Percentiles rank a stretch among this genome's conserved stretches.
phyloP scores from a whole-genome alignment of 257 asterid genomes.

The Solanum clarkiae region DNA sequence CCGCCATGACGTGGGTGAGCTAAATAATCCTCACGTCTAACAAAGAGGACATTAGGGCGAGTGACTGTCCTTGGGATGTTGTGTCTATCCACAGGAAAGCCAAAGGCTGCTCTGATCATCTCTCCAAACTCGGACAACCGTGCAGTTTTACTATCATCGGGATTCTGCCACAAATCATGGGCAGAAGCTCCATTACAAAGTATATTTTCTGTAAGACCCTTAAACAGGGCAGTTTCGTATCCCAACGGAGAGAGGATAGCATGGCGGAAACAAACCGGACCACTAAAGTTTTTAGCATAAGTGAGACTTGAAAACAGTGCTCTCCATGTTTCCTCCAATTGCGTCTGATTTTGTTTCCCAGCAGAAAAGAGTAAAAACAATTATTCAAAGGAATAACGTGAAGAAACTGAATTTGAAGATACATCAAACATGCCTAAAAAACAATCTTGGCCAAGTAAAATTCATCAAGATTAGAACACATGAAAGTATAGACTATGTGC shows the following conservation, averaged over 20 bases:
- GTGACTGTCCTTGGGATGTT: slow-evolving; percentile 18
- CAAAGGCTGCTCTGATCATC: slow-evolving; percentile 85
- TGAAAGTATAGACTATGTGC: not conserved
- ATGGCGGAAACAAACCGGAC: slow-evolving; percentile 77
- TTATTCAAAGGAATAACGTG: not conserved
- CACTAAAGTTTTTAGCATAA: slow-evolving; percentile 66
- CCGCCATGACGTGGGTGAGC: slow-evolving; percentile 97
- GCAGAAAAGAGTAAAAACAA: not conserved
- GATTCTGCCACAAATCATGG: slow-evolving; percentile 54
- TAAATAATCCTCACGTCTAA: slow-evolving; percentile 83
- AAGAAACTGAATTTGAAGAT: not conserved
- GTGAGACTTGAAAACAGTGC: slow-evolving; percentile 73
- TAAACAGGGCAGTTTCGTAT: slow-evolving; percentile 80
- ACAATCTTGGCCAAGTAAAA: not conserved
- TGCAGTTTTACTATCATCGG: slow-evolving; percentile 54
- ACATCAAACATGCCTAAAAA: not conserved
- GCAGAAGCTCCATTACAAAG: slow-evolving; percentile 68
- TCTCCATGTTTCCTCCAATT: slow-evolving; percentile 85
- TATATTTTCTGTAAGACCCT: slow-evolving; percentile 56
- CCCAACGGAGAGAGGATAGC: slow-evolving; percentile 86
- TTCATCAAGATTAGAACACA: not conserved
- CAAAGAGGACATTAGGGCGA: slow-evolving; percentile 63
- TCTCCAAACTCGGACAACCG: slow-evolving; percentile 92
- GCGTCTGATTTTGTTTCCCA: slow-evolving; percentile 37
- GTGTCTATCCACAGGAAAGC: slow-evolving; percentile 47